phyloP scores from a whole-genome alignment of 345 rosid species.

The Toxicodendron radicans region DNA sequence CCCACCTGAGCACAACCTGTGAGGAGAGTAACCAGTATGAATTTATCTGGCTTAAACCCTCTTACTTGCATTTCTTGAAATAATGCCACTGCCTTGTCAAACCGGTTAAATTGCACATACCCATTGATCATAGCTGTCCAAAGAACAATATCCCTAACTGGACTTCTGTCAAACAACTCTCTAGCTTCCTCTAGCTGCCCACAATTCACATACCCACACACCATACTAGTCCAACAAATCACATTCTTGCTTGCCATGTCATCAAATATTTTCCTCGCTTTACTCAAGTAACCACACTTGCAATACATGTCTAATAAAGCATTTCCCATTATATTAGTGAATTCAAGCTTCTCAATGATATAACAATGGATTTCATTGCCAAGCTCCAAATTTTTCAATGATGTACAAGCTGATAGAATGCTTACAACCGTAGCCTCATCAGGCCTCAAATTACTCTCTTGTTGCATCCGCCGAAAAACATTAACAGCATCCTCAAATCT shows the following conservation, averaged over 20 bases:
- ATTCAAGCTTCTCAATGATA: neutral
- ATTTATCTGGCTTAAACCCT: slow-evolving; percentile 7
- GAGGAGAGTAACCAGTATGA: slow-evolving; percentile 20
- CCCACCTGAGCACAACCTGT: slow-evolving; percentile 43
- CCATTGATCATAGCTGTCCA: slow-evolving; percentile 16
- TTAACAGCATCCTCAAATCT: slow-evolving; percentile 2
- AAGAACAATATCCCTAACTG: neutral
- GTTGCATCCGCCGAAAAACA: neutral
- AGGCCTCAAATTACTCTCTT: slow-evolving; percentile 9
- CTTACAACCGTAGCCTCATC: slow-evolving; percentile 12
- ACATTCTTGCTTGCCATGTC: slow-evolving; percentile 12
- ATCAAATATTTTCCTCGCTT: slow-evolving; percentile 3
- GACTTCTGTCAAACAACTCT: slow-evolving; percentile 16
- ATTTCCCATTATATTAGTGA: slow-evolving; percentile 11
- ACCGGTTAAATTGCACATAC: slow-evolving; percentile 8
- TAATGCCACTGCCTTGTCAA: slow-evolving; percentile 2
- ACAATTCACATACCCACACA: slow-evolving; percentile 6
- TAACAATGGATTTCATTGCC: neutral
- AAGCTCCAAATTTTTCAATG: slow-evolving; percentile 9
- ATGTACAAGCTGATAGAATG: slow-evolving; percentile 5
- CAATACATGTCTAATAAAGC: slow-evolving; percentile 12
- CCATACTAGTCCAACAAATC: slow-evolving; percentile 20
- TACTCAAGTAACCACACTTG: neutral
- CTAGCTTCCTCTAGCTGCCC: slow-evolving; percentile 11
- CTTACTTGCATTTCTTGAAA: slow-evolving; percentile 8